Evolutionary conservation across 2,329 filamentous ascomycete species (phyloP), one percentile per base, ranked within the genome.

Genomic region (Lachnellula arida): DNA sequence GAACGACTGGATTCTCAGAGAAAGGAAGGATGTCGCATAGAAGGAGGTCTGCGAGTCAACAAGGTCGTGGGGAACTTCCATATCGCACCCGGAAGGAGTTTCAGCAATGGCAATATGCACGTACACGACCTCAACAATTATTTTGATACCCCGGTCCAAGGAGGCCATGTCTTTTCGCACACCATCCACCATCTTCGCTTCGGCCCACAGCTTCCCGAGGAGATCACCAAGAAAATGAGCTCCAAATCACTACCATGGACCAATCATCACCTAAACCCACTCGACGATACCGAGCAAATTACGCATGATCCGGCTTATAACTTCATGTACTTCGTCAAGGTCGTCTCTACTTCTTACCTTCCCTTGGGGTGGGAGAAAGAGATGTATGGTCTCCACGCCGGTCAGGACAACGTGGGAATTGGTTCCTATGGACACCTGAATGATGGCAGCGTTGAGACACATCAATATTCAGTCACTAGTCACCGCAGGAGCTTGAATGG

Each of bases 21-120:
- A 55, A 82, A 86, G 51, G 95, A 99, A 75, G 94, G 94, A 57
- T 99, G 94, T 75, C 89, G 94, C 50, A 88, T 99, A 62, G 91
- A 97, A 72, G 94, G 94, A 57, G 84, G 85, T 40, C 82, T 99
- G 65, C 89, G 90, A 48, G 95, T 99, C 63, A 99, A 99, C 81
- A 99, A 99, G 76, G 94, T 99, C 25, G 82, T 99, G 53, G 94
- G 94, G 55, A 99, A 99, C 78, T 99, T 99, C 81, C 94, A 99
- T 74, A 88, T 99, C 66, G 94, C 95, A 1, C 94, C 94, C 1
- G 94, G 94, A 66, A 90, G 93, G 74, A 93, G 88, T 72, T 97
- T 97, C 81, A 96, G 88, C 73, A 96, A 89, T 69, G 91, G 91
- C 64, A 96, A 96, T 76, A 88, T 97, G 84, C 94, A 99, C 75